Percentiles rank a stretch among this genome's conserved stretches.
Evolutionary conservation across 2,329 filamentous ascomycete genomes (phyloP).

Genomic region (Blastomyces emzantsi): DNA sequence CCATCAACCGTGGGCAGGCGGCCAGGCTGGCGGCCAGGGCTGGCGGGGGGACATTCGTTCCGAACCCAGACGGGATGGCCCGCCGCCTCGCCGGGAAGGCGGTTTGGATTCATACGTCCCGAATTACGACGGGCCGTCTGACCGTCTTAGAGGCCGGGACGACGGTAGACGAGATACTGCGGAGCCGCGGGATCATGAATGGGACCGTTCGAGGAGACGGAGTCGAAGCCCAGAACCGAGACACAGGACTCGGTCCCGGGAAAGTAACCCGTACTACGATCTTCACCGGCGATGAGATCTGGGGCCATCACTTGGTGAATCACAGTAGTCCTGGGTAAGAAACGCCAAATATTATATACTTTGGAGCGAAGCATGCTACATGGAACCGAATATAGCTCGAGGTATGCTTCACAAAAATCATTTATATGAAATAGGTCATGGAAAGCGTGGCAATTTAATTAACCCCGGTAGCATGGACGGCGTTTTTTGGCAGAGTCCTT

Average conservation of each 20-base stretch:
- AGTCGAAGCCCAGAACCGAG: conserved; percentile 29
- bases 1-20: conserved; percentile 24
- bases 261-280: conserved; percentile 15
- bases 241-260: conserved; percentile 19
- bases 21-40: conserved; percentile 22
- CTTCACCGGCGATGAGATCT: conserved; percentile 20
- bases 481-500: background rate
- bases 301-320: background rate
- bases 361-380: background rate
- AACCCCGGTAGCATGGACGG: background rate
- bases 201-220: conserved; percentile 24
- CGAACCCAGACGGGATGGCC: conserved; percentile 27
- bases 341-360: background rate
- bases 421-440: background rate
- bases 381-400: background rate
- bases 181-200: conserved; percentile 21
- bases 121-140: conserved; percentile 22
- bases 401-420: background rate
- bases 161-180: conserved; percentile 18
- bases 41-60: conserved; percentile 23
- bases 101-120: conserved; percentile 33
- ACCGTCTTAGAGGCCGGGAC: conserved; percentile 22
- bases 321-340: background rate
- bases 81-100: conserved; percentile 19
- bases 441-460: background rate